Base-by-base conservation (phyloP, 257 asterid species). In the Ajuga chamaepitys region DNA sequence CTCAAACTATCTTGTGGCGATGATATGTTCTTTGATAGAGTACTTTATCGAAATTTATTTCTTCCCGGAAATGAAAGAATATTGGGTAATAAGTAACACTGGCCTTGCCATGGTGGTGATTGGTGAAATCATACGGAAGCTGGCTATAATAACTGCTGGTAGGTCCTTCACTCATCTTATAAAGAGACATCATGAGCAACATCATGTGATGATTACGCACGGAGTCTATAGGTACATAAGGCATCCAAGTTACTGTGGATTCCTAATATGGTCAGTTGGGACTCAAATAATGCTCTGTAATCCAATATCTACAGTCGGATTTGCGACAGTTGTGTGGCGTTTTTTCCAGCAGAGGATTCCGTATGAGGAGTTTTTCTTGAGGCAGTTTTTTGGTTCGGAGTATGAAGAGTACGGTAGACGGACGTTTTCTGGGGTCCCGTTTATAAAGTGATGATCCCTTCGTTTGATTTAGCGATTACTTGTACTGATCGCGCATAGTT, bases 131-230 rank as follows among this genome's bases (percentile, higher is more conserved):
- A 84, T 93, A n/a, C 70, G 95, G 38, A 93, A 89, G 71, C 25
- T 76, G 65, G 99, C 99, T 32, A 89, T 93, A 70, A 41, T 89
- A 47, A 89, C 99, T 25, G 96, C 97, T 12, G 96, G 99, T 17
- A 81, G 76, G 56, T 81, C 97, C 58, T 89, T 93, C 77, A 87
- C 89, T 66, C 98, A 89, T 77, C 86, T 88, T 32, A 89, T 92
- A 26, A 89, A 75, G 83, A 62, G 71, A 65, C 41, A 69, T 56
- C 97, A 73, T 5, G 90, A 87, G 62, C 95, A 93, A 34, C 75
- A 78, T 70, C 99, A 89, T 66, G 72, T 58, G 13, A 74, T 93
- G 85, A 78, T 93, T n/a, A 93, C 87, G 2, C 75, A 80, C 50
- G 97, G 99, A 53, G 61, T 87, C 32, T 93, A 84, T 68, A 75